Percentiles rank a stretch among this genome's conserved stretches.
Evolutionary conservation across 179 eudicot species (phyloP).

Genomic region (Spinacia oleracea): DNA sequence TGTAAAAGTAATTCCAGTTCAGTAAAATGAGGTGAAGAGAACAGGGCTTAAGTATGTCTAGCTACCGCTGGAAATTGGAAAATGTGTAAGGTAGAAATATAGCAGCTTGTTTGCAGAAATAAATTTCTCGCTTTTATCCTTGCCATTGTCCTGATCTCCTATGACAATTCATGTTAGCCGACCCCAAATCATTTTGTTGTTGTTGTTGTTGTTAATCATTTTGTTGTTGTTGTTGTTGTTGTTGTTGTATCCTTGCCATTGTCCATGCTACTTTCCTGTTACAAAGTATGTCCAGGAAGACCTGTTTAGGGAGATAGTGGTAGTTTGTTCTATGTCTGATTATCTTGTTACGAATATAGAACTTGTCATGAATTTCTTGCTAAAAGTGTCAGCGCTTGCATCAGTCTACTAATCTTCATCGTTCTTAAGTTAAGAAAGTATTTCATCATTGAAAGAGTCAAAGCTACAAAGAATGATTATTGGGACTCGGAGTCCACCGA

Average conservation of each 20-base stretch:
- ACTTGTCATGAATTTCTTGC: constrained; percentile 1
- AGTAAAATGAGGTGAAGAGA: no score
- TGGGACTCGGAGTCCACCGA: neutral
- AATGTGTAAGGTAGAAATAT: neutral
- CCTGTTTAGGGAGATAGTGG: neutral
- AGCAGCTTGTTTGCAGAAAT: neutral
- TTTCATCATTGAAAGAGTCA: neutral
- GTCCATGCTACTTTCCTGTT: neutral
- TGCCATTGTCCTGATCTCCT: neutral
- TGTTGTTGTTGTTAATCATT: no score
- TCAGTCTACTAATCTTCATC: neutral
- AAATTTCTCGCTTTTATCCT: neutral
- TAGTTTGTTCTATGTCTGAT: neutral
- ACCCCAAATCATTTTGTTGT: no score
- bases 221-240: no score
- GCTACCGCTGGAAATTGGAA: neutral
- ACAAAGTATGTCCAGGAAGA: neutral
- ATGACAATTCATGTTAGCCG: no score
- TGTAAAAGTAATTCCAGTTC: no score
- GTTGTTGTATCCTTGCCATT: neutral
- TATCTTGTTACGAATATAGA: neutral
- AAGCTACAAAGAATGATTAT: neutral
- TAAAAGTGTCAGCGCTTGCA: neutral
- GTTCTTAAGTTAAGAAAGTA: neutral
- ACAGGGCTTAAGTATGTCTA: neutral